Conservation (phyloP, 192 early-diverging fungal genomes). For the Blastocladiella britannica region DNA sequence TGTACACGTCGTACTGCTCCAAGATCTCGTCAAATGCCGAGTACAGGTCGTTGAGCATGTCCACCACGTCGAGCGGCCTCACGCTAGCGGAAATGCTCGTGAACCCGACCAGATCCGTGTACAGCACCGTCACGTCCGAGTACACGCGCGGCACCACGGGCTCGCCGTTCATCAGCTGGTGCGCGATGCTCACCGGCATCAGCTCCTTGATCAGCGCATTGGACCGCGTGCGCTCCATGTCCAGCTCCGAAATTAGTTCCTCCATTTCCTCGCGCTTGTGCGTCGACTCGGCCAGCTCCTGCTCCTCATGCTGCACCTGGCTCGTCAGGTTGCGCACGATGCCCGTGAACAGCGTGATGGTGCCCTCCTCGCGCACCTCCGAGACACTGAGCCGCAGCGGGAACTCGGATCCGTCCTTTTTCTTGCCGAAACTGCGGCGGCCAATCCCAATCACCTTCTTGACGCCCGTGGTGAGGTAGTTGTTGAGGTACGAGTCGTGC, state of each 20-base stretch:
- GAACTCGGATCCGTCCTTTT: constrained; percentile 13
- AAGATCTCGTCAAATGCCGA: not conserved
- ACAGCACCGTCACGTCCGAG: not conserved
- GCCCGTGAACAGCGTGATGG: constrained; percentile 6
- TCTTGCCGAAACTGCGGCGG: constrained; percentile 6
- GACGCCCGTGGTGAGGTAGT: constrained; percentile 12
- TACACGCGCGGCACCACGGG: not conserved
- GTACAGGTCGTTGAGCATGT: not conserved
- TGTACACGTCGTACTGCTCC: not conserved
- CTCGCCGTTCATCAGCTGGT: not conserved
- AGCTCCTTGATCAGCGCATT: not conserved
- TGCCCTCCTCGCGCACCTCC: constrained; percentile 13
- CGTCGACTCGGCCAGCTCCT: not conserved
- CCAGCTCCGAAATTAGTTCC: not conserved
- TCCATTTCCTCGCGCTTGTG: not conserved
- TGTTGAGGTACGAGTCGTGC: constrained; percentile 9
- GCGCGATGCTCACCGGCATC: not conserved
- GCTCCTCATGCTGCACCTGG: not conserved
- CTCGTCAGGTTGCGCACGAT: constrained; percentile 5
- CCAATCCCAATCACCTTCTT: constrained; percentile 10
- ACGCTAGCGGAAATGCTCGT: not conserved
- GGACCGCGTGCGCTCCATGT: not conserved
- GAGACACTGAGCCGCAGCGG: constrained; percentile 14
- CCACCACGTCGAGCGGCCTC: not conserved
- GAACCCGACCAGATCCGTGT: not conserved